phyloP scores from a whole-genome alignment of 2,329 filamentous ascomycete genomes.

The Diaporthe capsici region DNA sequence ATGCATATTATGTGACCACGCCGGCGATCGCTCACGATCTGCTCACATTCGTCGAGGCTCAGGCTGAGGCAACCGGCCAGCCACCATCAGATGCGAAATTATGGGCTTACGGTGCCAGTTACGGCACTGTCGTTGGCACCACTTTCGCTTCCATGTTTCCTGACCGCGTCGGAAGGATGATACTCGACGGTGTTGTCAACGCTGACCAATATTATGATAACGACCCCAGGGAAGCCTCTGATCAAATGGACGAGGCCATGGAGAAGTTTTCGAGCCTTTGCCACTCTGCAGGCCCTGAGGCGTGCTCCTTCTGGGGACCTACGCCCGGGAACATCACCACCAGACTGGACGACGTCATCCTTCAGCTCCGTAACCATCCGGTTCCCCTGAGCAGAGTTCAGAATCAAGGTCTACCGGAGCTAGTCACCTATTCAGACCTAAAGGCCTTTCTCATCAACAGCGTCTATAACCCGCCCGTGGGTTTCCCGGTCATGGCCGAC shows the following conservation, averaged over 20 bases:
- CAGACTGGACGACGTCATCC: slow-evolving; percentile 1
- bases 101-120: not conserved
- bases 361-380: not conserved
- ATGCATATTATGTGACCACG: not conserved
- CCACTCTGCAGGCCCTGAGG: not conserved
- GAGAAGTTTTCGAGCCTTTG: not conserved
- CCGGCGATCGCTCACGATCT: not conserved
- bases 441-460: not conserved
- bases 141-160: not conserved
- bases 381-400: not conserved
- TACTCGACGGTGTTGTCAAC: not conserved
- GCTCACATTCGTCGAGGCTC: not conserved
- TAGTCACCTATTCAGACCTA: slow-evolving; percentile 7
- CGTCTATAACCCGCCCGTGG: not conserved
- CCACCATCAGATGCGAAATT: not conserved
- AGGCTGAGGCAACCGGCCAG: not conserved
- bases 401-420: not conserved
- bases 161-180: not conserved
- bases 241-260: not conserved
- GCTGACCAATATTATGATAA: not conserved
- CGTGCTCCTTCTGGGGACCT: slow-evolving; percentile 2
- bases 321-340: not conserved
- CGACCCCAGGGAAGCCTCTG: not conserved
- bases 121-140: not conserved
- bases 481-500: not conserved